Percentiles rank a stretch among this genome's conserved stretches.
phyloP scores from a whole-genome alignment of 345 rosid genomes.

The Hevea brasiliensis region DNA sequence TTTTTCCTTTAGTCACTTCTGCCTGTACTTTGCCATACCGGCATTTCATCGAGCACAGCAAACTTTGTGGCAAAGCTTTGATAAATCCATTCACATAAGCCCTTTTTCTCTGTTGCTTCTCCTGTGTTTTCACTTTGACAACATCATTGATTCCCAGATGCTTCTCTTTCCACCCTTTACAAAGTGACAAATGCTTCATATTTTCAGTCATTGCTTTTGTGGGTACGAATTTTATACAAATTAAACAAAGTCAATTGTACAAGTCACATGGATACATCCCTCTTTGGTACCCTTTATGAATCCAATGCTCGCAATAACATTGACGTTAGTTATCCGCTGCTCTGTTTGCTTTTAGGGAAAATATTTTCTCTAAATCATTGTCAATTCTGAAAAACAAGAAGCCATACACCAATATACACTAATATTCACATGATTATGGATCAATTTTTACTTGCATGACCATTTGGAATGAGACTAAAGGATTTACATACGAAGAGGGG shows the following conservation, averaged over 20 bases:
- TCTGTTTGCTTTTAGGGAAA: too few species aligned
- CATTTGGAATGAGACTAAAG: too few species aligned
- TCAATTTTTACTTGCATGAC: too few species aligned
- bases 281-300: neutral
- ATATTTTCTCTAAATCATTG: too few species aligned
- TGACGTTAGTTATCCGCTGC: too few species aligned
- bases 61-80: neutral
- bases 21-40: neutral
- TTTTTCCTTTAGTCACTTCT: constrained; percentile 6
- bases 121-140: neutral
- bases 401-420: too few species aligned
- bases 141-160: neutral
- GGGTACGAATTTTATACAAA: neutral
- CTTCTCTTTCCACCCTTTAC: constrained; percentile 1
- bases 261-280: neutral
- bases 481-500: too few species aligned
- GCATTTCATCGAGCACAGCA: neutral
- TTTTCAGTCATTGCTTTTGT: constrained; percentile 1
- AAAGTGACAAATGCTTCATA: neutral
- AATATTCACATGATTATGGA: too few species aligned
- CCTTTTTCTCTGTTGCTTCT: neutral
- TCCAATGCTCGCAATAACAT: neutral
- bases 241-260: neutral
- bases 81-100: neutral
- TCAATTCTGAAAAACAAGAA: too few species aligned